Conservation (phyloP, 805 yeast species). For the Kluyveromyces starmeri region DNA sequence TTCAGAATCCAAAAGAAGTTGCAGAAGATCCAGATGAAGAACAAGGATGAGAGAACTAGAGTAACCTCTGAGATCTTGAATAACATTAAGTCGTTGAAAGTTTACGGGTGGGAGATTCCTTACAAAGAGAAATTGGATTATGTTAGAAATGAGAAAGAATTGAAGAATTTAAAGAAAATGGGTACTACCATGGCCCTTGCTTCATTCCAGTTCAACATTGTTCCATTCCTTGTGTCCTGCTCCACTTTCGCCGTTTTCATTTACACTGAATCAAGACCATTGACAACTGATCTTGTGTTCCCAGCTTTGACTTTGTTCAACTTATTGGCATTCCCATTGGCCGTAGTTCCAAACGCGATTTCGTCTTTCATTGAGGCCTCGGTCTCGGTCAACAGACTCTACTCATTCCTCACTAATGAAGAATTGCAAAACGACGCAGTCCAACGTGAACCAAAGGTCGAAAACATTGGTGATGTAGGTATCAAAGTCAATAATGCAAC, state of each 20-base stretch:
- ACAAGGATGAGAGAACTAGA: conserved; percentile 88
- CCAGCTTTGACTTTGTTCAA: conserved; percentile 87
- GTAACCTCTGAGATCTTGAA: conserved; percentile 80
- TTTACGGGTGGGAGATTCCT: conserved; percentile 94
- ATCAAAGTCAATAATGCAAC: conserved; percentile 57
- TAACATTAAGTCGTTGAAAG: conserved; percentile 84
- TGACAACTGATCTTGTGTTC: conserved; percentile 85
- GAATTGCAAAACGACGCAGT: conserved; percentile 79
- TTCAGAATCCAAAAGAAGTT: conserved; percentile 59
- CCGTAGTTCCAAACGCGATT: conserved; percentile 85
- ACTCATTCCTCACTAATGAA: conserved; percentile 58
- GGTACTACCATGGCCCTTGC: conserved; percentile 65
- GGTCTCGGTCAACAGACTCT: conserved; percentile 69
- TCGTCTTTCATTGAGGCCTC: conserved; percentile 82
- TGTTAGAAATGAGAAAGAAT: conserved; percentile 84
- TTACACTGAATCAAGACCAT: conserved; percentile 47
- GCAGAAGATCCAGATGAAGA: conserved; percentile 80
- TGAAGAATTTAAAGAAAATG: conserved; percentile 63
- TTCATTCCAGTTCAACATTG: conserved; percentile 69
- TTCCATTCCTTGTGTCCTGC: conserved; percentile 86
- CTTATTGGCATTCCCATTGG: conserved; percentile 81
- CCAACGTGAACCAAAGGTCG: conserved; percentile 36
- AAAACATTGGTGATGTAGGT: conserved; percentile 55
- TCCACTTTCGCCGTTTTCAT: conserved; percentile 81
- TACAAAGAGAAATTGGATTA: conserved; percentile 61